phyloP scores from a whole-genome alignment of 805 yeast genomes.

The Starmera caribaea region DNA sequence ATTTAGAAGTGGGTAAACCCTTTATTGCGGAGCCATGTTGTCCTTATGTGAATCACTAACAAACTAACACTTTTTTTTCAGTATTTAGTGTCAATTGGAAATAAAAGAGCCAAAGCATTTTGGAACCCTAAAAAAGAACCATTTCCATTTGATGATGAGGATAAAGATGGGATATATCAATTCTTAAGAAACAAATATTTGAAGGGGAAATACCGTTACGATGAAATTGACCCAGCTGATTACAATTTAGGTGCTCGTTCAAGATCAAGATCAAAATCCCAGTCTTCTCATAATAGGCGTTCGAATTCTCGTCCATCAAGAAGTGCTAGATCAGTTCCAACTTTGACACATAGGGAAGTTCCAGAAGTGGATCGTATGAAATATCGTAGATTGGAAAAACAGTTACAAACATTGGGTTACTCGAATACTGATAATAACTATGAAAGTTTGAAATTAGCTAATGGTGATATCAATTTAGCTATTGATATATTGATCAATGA shows the following conservation, averaged over 20 bases:
- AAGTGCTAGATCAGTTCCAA: conserved; percentile 23
- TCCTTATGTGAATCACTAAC: background rate
- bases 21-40: background rate
- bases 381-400: conserved; percentile 38
- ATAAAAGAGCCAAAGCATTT: conserved; percentile 42
- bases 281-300: conserved; percentile 3
- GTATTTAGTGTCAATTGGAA: conserved; percentile 38
- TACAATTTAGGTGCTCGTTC: conserved; percentile 9
- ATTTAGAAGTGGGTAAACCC: conserved; percentile 38
- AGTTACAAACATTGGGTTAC: conserved; percentile 47
- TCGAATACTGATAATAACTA: conserved; percentile 44
- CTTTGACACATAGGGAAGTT: conserved; percentile 39
- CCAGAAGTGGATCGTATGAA: conserved; percentile 44
- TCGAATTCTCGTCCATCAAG: conserved; percentile 8
- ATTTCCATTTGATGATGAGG: conserved; percentile 71
- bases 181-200: conserved; percentile 63
- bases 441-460: conserved; percentile 52
- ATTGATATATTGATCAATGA: conserved; percentile 40
- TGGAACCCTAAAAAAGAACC: conserved; percentile 68
- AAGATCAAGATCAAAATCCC: conserved; percentile 9
- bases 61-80: conserved; percentile 12
- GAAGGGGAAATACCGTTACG: conserved; percentile 40
- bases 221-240: conserved; percentile 20
- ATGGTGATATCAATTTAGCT: conserved; percentile 54
- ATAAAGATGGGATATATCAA: conserved; percentile 46